A percentile compares a stretch with the other conserved stretches of the same genome.
These are phyloP conservation scores for Francoa sonchifolia DNA, from an alignment of 441 rosid genomes.

Conservation along the genomic window DNA sequence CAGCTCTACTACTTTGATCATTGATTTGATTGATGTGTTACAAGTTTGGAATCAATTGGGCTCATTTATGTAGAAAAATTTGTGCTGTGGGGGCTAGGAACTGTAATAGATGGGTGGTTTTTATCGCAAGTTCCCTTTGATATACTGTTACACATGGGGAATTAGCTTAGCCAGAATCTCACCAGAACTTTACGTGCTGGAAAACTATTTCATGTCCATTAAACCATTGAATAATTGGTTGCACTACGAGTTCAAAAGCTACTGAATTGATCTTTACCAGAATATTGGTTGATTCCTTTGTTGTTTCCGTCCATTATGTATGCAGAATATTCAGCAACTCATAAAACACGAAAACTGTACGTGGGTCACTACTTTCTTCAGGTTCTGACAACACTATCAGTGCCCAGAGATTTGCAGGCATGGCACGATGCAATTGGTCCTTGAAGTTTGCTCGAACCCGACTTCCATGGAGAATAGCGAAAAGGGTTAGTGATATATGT, in stretches of 20 bases:
- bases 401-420: no score
- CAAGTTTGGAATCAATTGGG: constrained; percentile 29
- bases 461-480: no score
- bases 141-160: constrained; percentile 19
- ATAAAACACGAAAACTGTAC: no score
- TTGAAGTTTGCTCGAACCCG: no score
- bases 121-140: constrained; percentile 24
- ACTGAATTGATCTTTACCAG: no score
- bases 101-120: constrained; percentile 36
- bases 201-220: constrained; percentile 6
- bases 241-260: constrained; percentile 13
- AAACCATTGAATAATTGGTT: constrained; percentile 9
- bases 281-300: no score
- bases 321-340: no score
- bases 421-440: no score
- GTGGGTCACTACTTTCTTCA: no score
- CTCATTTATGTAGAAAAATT: constrained; percentile 17
- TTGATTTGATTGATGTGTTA: constrained; percentile 47
- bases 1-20: constrained; percentile 9
- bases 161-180: constrained; percentile 19
- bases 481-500: no score
- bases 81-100: constrained; percentile 37
- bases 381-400: no score
- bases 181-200: constrained; percentile 1
- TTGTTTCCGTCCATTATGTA: no score